phyloP scores from a whole-genome alignment of 805 yeast genomes.

The Wickerhamia fluorescens region DNA sequence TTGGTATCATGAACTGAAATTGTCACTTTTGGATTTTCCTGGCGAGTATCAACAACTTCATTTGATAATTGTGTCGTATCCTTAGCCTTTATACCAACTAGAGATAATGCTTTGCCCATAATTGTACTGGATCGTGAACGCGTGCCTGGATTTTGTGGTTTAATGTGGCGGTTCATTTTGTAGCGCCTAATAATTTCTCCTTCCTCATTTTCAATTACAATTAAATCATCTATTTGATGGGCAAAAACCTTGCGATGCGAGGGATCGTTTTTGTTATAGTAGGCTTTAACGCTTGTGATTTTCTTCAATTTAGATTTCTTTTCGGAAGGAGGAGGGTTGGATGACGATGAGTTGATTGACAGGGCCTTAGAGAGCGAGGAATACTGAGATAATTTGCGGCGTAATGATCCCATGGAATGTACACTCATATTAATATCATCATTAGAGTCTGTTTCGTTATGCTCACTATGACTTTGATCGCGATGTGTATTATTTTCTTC shows the following conservation, averaged over 20 bases:
- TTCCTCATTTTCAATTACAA: constrained; percentile 82
- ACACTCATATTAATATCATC: constrained; percentile 14
- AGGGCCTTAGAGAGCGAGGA: constrained; percentile 18
- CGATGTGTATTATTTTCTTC: not conserved
- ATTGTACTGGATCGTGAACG: constrained; percentile 32
- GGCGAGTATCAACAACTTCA: not conserved
- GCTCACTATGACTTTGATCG: constrained; percentile 1
- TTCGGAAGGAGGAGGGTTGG: constrained; percentile 5
- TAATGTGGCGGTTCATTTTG: constrained; percentile 51
- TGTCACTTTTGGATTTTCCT: not conserved
- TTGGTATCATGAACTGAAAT: not conserved
- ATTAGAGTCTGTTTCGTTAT: not conserved
- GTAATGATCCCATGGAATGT: constrained; percentile 35
- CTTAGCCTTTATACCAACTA: constrained; percentile 43
- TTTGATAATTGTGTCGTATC: too few relatives aligned
- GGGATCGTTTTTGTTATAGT: constrained; percentile 24
- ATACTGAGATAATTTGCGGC: constrained; percentile 28
- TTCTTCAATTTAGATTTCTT: not conserved
- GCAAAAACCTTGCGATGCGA: constrained; percentile 49
- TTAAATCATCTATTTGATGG: constrained; percentile 67
- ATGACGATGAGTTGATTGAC: constrained; percentile 11
- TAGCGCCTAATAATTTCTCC: constrained; percentile 89
- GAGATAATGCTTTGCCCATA: constrained; percentile 42
- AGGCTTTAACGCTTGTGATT: constrained; percentile 13
- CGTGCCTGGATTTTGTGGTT: constrained; percentile 1